A percentile compares a stretch with the other conserved stretches of the same genome.
These are phyloP conservation scores for Arthrobotrys iridis DNA, from an alignment of 2,329 filamentous ascomycete genomes.

Conservation along the genomic window DNA sequence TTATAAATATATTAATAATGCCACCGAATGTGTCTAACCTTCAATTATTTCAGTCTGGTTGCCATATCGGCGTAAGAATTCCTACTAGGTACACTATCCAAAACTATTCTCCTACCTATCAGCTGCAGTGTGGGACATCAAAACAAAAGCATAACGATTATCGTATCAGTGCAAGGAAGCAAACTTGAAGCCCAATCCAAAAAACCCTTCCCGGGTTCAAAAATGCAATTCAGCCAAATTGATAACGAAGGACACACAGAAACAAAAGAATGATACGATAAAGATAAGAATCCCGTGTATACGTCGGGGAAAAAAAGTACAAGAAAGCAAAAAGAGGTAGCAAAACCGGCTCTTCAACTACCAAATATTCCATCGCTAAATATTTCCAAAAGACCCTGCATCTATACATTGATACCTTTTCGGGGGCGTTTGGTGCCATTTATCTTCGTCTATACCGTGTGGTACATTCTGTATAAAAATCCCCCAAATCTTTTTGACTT, in stretches of 20 bases:
- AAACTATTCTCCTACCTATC: too few relatives aligned
- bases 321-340: not conserved
- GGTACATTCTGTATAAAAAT: not conserved
- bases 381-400: not conserved
- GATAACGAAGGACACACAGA: not conserved
- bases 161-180: not conserved
- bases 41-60: too few relatives aligned
- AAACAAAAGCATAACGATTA: not conserved
- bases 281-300: not conserved
- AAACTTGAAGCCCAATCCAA: too few relatives aligned
- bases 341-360: not conserved
- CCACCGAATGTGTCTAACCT: too few relatives aligned
- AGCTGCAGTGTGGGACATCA: too few relatives aligned
- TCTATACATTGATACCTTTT: not conserved
- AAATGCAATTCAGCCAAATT: constrained; percentile 1
- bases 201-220: too few relatives aligned
- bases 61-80: too few relatives aligned
- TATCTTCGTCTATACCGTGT: constrained; percentile 1
- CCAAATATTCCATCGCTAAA: constrained; percentile 6
- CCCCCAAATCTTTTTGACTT: not conserved
- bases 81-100: too few relatives aligned
- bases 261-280: not conserved
- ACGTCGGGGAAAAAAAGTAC: not conserved
- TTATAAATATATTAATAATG: too few relatives aligned
- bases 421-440: not conserved